Evolutionary conservation across 176 grass and related monocot genomes (phyloP).

Genomic region (maize (Zea mays)): DNA sequence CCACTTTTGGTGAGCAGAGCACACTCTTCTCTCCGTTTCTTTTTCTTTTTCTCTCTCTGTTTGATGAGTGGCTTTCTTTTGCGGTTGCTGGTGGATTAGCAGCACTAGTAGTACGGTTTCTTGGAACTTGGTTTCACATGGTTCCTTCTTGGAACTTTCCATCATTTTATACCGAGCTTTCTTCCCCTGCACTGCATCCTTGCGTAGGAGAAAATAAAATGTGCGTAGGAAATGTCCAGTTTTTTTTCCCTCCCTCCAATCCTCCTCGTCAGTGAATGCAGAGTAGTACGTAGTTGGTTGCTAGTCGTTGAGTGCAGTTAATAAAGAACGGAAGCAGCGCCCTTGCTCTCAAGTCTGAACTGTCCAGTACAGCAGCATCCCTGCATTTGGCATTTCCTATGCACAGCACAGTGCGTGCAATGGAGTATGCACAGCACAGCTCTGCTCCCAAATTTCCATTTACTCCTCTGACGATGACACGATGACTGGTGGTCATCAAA

Average conservation of each 20-base stretch:
- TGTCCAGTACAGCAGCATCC: conserved; percentile 5
- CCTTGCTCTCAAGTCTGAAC: conserved; percentile 28
- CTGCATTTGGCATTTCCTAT: conserved; percentile 24
- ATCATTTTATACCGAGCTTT: neutral
- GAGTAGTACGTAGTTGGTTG: neutral
- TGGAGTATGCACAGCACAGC: neutral
- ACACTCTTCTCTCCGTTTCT: neutral
- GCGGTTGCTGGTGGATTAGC: neutral
- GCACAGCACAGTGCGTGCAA: neutral
- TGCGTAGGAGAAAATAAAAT: neutral
- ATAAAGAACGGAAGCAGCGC: neutral
- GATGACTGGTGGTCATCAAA: too few relatives aligned
- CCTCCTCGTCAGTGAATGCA: neutral
- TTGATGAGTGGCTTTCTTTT: neutral
- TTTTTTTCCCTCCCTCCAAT: too few relatives aligned
- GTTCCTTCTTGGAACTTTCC: conserved; percentile 1
- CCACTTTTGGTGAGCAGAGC: conserved; percentile 81
- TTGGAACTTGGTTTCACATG: neutral
- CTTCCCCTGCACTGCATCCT: neutral
- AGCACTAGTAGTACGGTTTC: neutral
- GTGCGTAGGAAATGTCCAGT: neutral
- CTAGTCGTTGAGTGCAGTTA: conserved; percentile 35
- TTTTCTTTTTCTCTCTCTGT: neutral
- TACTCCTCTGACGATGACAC: too few relatives aligned
- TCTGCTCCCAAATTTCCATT: too few relatives aligned